A percentile compares a stretch with the other conserved stretches of the same genome.
phyloP scores from a whole-genome alignment of 169 alveolate genomes.

The Plasmodium gaboni region DNA sequence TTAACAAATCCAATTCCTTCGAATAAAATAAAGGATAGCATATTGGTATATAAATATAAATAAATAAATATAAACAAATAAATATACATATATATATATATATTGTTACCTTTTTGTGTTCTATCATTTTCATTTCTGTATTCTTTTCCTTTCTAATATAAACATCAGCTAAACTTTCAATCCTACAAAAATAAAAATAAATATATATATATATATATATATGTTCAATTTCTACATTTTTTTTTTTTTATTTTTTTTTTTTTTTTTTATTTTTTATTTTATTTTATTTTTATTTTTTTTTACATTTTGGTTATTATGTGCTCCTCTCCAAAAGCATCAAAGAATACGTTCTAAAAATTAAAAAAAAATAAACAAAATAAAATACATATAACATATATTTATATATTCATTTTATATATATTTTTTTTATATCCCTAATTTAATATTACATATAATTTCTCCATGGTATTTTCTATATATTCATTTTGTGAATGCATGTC shows the following conservation, averaged over 20 bases:
- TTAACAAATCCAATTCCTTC: conserved; percentile 46
- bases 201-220: not conserved
- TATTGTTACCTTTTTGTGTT: conserved; percentile 33
- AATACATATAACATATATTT: not conserved
- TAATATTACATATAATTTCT: conserved; percentile 37
- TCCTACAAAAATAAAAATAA: conserved; percentile 17
- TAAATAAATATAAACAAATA: not conserved
- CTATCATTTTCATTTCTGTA: conserved; percentile 29
- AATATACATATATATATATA: not conserved
- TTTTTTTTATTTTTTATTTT: not conserved
- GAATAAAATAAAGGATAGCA: not conserved
- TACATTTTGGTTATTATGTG: conserved; percentile 30
- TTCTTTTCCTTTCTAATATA: conserved; percentile 42
- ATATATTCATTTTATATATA: not conserved
- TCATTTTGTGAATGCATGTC: conserved; percentile 25
- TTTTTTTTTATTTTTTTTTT: not conserved
- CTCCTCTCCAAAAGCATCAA: conserved; percentile 8
- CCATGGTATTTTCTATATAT: conserved; percentile 60
- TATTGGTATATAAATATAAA: not conserved
- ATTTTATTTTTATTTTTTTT: not conserved
- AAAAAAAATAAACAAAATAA: not conserved
- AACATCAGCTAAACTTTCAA: conserved; percentile 46
- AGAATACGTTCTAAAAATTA: conserved; percentile 14
- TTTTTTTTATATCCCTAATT: not conserved
- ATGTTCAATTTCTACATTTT: not conserved